Evolutionary conservation across 345 rosid species (phyloP), one percentile per base, ranked within the genome.

Genomic region (Tarenaya hassleriana): DNA sequence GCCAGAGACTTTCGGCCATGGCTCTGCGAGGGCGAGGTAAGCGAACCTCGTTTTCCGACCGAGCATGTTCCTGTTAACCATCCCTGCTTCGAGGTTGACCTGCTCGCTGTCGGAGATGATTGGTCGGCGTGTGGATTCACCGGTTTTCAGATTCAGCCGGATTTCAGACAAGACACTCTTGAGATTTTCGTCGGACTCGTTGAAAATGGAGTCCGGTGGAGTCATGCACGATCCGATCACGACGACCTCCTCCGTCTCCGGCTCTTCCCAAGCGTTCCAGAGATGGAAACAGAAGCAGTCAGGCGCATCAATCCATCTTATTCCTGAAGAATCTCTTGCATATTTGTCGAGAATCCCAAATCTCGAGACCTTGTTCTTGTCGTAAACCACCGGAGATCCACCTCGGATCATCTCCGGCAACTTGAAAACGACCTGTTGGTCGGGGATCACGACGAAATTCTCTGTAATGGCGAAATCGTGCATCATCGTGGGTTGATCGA

Each of bases 221-320:
- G 94, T 82, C 94, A 82, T 78, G 55, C 95, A 84, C 0, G 96
- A 88, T 3, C 96, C 95, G 41, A 88, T 78, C 51, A 88, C 96
- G 0, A 88, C 95, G 7, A 88, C 68, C 37, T 88, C 96, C 16
- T 84, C 84, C 10, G 73, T 82, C 41, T 80, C 91, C 0, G 84
- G 81, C 68, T 88, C 96, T 47, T 88, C 96, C 96, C 96, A 88
- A 3, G 96, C 91, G 60, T 88, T 88, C 96, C 96, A 88, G 0
- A 84, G 79, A 52, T 88, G 96, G 74, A 88, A 88, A 63, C 96
- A 88, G 78, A 88, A 88, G 73, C 95, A 84, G 24, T 80, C 91
- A 0, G 86, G 81, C 1, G 69, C 84, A 15, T 88, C 82, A 52
- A 88, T 73, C 94, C 95, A 88, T 57, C 17, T 66, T 10, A 78